These are phyloP conservation scores for Keithomyces neogunnii DNA, from an alignment of 2,329 filamentous ascomycete genomes.

Conservation along the genomic window DNA sequence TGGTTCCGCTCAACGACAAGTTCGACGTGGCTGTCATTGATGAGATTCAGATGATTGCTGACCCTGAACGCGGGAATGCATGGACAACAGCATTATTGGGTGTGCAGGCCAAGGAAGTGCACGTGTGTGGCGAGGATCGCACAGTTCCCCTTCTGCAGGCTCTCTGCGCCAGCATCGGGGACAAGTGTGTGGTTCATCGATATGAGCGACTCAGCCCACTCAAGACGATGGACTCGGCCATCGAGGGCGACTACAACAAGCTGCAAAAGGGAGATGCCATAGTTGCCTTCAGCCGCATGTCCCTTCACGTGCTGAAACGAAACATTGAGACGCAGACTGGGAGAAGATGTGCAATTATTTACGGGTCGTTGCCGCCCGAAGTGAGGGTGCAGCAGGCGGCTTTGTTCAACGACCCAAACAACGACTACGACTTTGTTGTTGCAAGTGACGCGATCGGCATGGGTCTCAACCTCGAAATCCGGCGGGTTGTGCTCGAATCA, in stretches of 20 bases:
- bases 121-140: conserved; percentile 86
- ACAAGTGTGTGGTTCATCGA: conserved; percentile 70
- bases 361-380: conserved; percentile 85
- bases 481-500: conserved; percentile 80
- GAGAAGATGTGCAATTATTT: conserved; percentile 81
- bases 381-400: conserved; percentile 85
- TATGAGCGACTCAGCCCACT: conserved; percentile 81
- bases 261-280: conserved; percentile 86
- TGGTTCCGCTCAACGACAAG: conserved; percentile 48
- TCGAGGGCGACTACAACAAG: conserved; percentile 54
- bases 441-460: conserved; percentile 96
- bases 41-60: conserved; percentile 95
- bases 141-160: conserved; percentile 70
- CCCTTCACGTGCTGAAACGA: conserved; percentile 71
- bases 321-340: conserved; percentile 70
- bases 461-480: conserved; percentile 90
- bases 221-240: conserved; percentile 52
- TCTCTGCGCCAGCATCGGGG: conserved; percentile 70
- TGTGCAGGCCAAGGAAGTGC: conserved; percentile 77
- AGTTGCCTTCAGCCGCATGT: conserved; percentile 75
- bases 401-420: conserved; percentile 90
- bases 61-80: conserved; percentile 74
- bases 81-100: conserved; percentile 91
- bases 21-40: conserved; percentile 94
- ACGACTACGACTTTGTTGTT: conserved; percentile 89